Evolutionary conservation across 108 stramenopile species (phyloP).

Genomic region (Cyclotella sp.): DNA sequence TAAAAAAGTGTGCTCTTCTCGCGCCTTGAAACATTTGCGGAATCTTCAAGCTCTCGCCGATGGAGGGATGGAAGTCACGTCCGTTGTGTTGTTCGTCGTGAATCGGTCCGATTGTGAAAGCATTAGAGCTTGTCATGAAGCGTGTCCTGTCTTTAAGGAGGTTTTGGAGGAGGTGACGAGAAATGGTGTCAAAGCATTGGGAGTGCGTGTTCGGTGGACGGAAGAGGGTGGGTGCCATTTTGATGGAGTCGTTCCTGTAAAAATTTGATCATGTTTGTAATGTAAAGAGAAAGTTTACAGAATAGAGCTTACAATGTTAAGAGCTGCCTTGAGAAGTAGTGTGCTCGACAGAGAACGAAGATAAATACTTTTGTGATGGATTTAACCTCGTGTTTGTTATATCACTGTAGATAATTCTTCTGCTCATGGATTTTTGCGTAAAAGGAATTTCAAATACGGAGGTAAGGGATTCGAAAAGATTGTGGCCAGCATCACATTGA

Average conservation of each 20-base stretch:
- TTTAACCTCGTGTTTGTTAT: too few species aligned
- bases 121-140: constrained; percentile 50
- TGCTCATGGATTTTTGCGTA: too few species aligned
- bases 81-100: constrained; percentile 48
- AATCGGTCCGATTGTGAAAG: constrained; percentile 51
- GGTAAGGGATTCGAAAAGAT: too few species aligned
- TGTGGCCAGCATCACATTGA: too few species aligned
- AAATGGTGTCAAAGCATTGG: constrained; percentile 41
- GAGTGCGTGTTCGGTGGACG: constrained; percentile 48
- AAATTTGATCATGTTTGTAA: constrained; percentile 16
- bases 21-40: constrained; percentile 53
- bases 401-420: not conserved
- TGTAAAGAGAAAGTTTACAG: too few species aligned
- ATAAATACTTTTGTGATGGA: too few species aligned
- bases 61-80: constrained; percentile 25
- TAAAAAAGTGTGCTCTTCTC: constrained; percentile 37
- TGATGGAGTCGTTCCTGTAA: constrained; percentile 51
- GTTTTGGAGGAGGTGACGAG: constrained; percentile 33
- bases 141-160: constrained; percentile 49
- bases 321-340: too few species aligned
- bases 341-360: too few species aligned
- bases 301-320: too few species aligned
- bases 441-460: too few species aligned
- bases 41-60: constrained; percentile 34
- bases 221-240: constrained; percentile 51